These are phyloP conservation scores for Ajuga reptans DNA, from an alignment of 305 asterid species.

Conservation along the genomic window DNA sequence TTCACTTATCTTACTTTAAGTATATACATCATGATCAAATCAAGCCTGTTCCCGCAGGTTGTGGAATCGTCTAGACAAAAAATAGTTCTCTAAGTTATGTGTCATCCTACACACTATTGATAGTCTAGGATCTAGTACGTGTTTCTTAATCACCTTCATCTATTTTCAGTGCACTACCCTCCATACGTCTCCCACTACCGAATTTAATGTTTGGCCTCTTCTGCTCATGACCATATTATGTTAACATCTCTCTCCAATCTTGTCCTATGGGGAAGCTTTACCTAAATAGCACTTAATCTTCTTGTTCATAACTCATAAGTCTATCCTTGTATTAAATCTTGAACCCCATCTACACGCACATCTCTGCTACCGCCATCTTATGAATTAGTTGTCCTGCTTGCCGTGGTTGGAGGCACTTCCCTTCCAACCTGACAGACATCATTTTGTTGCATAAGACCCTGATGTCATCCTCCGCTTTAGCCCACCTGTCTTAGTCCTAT, in stretches of 20 bases:
- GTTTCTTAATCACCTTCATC: too few species aligned
- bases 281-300: not conserved
- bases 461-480: not conserved
- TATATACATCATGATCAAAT: not conserved
- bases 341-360: not conserved
- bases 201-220: too few species aligned
- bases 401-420: not conserved
- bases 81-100: not conserved
- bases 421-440: not conserved
- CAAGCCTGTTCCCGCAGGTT: too few species aligned
- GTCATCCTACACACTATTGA: too few species aligned
- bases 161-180: too few species aligned
- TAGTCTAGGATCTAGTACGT: too few species aligned
- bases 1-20: not conserved
- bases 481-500: not conserved
- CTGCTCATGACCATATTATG: too few species aligned
- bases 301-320: not conserved
- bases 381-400: not conserved
- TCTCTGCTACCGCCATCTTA: not conserved
- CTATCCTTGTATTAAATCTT: not conserved
- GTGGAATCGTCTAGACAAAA: too few species aligned
- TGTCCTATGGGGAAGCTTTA: too few species aligned
- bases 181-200: too few species aligned
- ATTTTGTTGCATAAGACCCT: not conserved
- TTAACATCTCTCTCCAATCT: too few species aligned